A percentile compares a stretch with the other conserved stretches of the same genome.
Conservation (phyloP, 306 rosid species). For the Pachyrhizus erosus region DNA sequence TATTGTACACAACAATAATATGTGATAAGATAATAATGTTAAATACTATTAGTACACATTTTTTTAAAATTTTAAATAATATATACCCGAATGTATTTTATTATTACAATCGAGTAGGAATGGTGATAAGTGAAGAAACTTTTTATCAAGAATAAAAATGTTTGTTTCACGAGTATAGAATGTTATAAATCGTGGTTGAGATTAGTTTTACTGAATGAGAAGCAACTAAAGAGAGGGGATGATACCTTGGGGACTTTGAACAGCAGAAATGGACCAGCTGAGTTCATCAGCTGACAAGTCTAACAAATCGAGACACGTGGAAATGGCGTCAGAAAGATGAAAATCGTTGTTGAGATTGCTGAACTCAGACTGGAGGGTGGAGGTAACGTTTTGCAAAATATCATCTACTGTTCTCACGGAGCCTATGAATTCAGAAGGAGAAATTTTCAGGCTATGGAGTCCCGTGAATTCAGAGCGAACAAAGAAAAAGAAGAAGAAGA, state of each 20-base stretch:
- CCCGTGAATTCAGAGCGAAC: neutral
- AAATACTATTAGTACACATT: too few species aligned
- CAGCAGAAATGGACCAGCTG: slow-evolving; percentile 63
- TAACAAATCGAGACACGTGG: slow-evolving; percentile 73
- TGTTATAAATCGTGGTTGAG: neutral
- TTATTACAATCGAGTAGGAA: too few species aligned
- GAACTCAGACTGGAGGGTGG: slow-evolving; percentile 50
- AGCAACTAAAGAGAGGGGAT: neutral
- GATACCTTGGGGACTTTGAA: slow-evolving; percentile 59
- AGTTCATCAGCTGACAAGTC: slow-evolving; percentile 62
- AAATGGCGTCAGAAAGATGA: slow-evolving; percentile 65
- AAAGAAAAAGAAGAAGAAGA: neutral
- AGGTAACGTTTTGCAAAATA: slow-evolving; percentile 42
- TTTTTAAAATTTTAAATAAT: too few species aligned
- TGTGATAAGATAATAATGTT: too few species aligned
- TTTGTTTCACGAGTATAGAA: too few species aligned
- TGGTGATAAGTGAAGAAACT: too few species aligned
- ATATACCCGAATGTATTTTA: too few species aligned
- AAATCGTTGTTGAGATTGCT: slow-evolving; percentile 31
- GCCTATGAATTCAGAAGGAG: slow-evolving; percentile 49
- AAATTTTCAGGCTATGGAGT: slow-evolving; percentile 46
- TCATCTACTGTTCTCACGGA: slow-evolving; percentile 44
- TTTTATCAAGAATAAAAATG: too few species aligned
- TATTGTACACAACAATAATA: too few species aligned
- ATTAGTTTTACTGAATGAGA: neutral